These are phyloP conservation scores for Drosera spatulata DNA, from an alignment of 179 eudicot genomes.

Conservation along the genomic window DNA sequence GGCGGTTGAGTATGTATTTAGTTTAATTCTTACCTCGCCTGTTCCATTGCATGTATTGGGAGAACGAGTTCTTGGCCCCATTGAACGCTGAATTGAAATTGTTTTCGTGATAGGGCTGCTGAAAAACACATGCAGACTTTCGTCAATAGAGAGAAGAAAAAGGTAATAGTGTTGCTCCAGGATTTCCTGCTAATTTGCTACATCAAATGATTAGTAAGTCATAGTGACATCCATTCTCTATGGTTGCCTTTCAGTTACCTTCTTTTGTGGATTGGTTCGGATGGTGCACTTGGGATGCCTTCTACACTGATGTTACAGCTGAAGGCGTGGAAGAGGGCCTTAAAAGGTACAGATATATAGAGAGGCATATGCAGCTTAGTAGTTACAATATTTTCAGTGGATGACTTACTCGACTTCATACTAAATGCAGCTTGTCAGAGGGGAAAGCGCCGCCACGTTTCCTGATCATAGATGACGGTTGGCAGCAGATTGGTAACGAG, in stretches of 20 bases:
- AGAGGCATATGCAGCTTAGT: too few species aligned
- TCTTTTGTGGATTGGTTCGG: constrained; percentile 92
- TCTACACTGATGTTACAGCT: constrained; percentile 95
- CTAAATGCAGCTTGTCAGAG: constrained; percentile 49
- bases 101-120: constrained; percentile 36
- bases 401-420: not conserved
- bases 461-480: constrained; percentile 90
- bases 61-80: too few species aligned
- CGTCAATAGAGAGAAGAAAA: constrained; percentile 78
- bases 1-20: constrained; percentile 65
- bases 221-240: constrained; percentile 4
- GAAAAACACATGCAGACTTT: constrained; percentile 86
- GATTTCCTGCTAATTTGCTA: not conserved
- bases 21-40: not conserved
- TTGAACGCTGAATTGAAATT: too few species aligned
- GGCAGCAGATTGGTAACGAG: constrained; percentile 90
- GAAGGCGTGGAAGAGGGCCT: constrained; percentile 93
- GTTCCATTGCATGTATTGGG: too few species aligned
- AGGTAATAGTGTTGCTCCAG: constrained; percentile 26
- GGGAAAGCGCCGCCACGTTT: constrained; percentile 83
- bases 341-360: constrained; percentile 32
- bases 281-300: constrained; percentile 99
- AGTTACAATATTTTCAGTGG: not conserved
- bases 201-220: not conserved
- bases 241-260: constrained; percentile 47